Percentiles rank a stretch among this genome's conserved stretches.
Evolutionary conservation across 2,329 filamentous ascomycete genomes (phyloP).

Genomic region (Curvularia spicifera): DNA sequence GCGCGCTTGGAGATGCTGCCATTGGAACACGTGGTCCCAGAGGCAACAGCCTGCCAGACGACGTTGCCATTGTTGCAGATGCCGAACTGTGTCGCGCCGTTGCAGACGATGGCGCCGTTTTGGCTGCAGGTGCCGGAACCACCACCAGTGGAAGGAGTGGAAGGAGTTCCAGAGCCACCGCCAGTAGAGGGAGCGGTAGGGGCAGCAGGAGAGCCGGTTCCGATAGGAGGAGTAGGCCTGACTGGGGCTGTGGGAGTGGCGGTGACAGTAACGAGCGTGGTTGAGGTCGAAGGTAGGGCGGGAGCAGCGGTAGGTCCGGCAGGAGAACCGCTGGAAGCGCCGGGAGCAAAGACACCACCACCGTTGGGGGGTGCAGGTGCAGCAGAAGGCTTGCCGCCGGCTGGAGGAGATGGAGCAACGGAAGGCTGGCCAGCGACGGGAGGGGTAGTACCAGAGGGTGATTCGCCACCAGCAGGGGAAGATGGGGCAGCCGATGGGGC

Average conservation of each 20-base stretch:
- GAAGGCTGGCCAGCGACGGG: slow-evolving; percentile 12
- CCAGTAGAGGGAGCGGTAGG: slow-evolving; percentile 23
- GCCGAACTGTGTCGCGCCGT: slow-evolving; percentile 50
- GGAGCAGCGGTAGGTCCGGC: slow-evolving; percentile 18
- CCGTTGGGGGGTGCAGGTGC: slow-evolving; percentile 26
- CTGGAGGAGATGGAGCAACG: slow-evolving; percentile 7
- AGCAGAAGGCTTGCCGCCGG: slow-evolving; percentile 16
- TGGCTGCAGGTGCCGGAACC: slow-evolving; percentile 32
- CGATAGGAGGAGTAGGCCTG: slow-evolving; percentile 19
- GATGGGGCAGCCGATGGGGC: slow-evolving; percentile 18
- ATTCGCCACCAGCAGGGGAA: slow-evolving; percentile 16
- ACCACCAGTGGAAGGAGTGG: slow-evolving; percentile 18
- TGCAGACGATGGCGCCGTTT: slow-evolving; percentile 51
- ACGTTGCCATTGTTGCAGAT: slow-evolving; percentile 53
- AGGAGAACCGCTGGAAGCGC: slow-evolving; percentile 23
- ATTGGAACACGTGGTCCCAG: slow-evolving; percentile 54
- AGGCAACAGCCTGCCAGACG: slow-evolving; percentile 51
- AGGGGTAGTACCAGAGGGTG: slow-evolving; percentile 20
- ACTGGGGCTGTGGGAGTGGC: slow-evolving; percentile 9
- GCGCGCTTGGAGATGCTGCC: slow-evolving; percentile 49
- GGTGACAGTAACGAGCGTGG: slow-evolving; percentile 41
- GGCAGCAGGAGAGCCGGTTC: slow-evolving; percentile 13
- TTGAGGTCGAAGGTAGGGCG: slow-evolving; percentile 30
- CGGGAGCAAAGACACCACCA: slow-evolving; percentile 44
- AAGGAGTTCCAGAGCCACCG: slow-evolving; percentile 7